Evolutionary conservation across 345 rosid species (phyloP).

Genomic region (Clausena lansium): DNA sequence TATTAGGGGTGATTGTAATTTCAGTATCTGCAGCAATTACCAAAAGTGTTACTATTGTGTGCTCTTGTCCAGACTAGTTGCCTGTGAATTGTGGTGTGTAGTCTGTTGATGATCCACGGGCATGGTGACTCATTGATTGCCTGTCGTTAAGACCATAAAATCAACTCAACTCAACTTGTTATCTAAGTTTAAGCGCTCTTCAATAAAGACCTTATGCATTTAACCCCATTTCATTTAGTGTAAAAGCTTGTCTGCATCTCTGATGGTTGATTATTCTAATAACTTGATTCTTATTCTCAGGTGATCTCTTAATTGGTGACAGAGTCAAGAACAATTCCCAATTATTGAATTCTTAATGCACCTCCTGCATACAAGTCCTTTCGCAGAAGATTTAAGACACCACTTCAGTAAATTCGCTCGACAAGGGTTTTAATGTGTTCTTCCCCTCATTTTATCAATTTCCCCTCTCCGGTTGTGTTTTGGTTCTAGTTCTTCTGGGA

Average conservation of each 20-base stretch:
- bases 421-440: neutral
- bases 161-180: neutral
- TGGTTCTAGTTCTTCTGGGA: neutral
- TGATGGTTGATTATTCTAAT: neutral
- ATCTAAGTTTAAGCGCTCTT: neutral
- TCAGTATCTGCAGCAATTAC: too few species aligned
- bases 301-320: neutral
- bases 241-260: neutral
- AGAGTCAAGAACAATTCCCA: neutral
- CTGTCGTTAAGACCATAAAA: neutral
- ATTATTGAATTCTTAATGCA: neutral
- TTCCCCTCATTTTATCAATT: neutral
- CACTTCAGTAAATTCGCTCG: neutral
- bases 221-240: neutral
- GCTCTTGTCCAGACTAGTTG: neutral
- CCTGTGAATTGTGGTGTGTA: neutral
- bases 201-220: neutral
- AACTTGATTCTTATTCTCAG: neutral
- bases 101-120: too few species aligned
- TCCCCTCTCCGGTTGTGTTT: neutral
- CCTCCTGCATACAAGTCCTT: neutral
- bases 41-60: too few species aligned
- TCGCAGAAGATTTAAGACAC: neutral
- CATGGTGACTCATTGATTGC: too few species aligned
- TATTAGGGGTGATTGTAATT: neutral